phyloP scores from a whole-genome alignment of 2,329 filamentous ascomycete genomes.

The Arthrinium phaeospermum region DNA sequence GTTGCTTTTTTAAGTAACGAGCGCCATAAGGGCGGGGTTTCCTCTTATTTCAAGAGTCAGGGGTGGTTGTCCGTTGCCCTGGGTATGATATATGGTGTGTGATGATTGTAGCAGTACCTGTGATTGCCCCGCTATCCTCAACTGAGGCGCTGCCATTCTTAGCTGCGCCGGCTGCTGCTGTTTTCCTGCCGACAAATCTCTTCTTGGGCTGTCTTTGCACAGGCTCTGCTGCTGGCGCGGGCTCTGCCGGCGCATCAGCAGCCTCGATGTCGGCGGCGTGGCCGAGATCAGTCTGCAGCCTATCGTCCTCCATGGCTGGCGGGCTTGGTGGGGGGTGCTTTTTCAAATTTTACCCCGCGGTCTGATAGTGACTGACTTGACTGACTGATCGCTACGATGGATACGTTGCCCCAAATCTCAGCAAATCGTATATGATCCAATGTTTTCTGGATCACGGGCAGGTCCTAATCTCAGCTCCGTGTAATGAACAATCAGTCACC shows the following conservation, averaged over 20 bases:
- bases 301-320: conserved; percentile 74
- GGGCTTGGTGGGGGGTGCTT: background rate
- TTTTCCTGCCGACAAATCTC: conserved; percentile 85
- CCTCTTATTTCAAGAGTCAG: background rate
- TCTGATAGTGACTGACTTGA: background rate
- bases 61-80: background rate
- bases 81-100: background rate
- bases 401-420: background rate
- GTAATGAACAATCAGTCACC: too few relatives aligned
- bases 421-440: background rate
- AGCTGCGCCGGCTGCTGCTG: conserved; percentile 64
- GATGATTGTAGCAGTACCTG: conserved; percentile 56
- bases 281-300: conserved; percentile 72
- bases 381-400: background rate
- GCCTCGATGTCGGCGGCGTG: conserved; percentile 71
- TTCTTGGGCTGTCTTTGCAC: conserved; percentile 78
- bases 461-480: background rate
- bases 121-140: conserved; percentile 69
- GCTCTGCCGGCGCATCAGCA: conserved; percentile 39
- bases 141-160: conserved; percentile 48
- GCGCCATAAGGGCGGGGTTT: background rate
- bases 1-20: background rate
- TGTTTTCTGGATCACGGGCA: background rate
- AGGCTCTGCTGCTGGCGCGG: conserved; percentile 30
- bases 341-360: conserved; percentile 12